Conservation (phyloP, 2,329 filamentous ascomycete species). For the Penicillium sumatraense region DNA sequence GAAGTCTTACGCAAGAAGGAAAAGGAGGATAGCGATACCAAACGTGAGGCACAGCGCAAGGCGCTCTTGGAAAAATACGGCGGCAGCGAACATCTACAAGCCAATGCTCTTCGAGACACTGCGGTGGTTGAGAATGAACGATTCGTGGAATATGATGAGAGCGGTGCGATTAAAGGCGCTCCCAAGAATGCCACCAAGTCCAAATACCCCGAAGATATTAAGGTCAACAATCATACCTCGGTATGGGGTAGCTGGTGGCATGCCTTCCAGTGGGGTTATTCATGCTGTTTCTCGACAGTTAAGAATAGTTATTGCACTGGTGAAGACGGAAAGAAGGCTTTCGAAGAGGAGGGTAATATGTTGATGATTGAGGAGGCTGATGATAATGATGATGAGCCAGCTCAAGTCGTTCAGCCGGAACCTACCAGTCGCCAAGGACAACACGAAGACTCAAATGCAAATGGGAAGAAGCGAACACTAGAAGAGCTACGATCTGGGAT, state of each 20-base stretch:
- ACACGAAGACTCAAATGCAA: conserved; percentile 38
- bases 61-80: conserved; percentile 83
- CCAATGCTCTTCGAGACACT: conserved; percentile 67
- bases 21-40: conserved; percentile 70
- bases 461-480: conserved; percentile 72
- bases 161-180: conserved; percentile 85
- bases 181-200: conserved; percentile 77
- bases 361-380: conserved; percentile 48
- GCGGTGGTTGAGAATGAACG: conserved; percentile 79
- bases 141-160: conserved; percentile 94
- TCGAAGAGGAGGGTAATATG: conserved; percentile 73
- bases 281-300: conserved; percentile 89
- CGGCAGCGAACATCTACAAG: conserved; percentile 64
- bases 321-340: conserved; percentile 80
- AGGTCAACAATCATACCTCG: conserved; percentile 86
- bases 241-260: conserved; percentile 99
- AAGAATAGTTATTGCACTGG: conserved; percentile 99
- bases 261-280: conserved; percentile 93
- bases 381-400: conserved; percentile 17
- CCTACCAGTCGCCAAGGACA: conserved; percentile 34
- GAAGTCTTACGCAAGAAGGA: conserved; percentile 83
- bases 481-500: conserved; percentile 79
- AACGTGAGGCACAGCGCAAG: conserved; percentile 70
- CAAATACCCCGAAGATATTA: conserved; percentile 88
- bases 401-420: conserved; percentile 27